Conservation (phyloP, 169 alveolate species). For the Babesia ovis region DNA sequence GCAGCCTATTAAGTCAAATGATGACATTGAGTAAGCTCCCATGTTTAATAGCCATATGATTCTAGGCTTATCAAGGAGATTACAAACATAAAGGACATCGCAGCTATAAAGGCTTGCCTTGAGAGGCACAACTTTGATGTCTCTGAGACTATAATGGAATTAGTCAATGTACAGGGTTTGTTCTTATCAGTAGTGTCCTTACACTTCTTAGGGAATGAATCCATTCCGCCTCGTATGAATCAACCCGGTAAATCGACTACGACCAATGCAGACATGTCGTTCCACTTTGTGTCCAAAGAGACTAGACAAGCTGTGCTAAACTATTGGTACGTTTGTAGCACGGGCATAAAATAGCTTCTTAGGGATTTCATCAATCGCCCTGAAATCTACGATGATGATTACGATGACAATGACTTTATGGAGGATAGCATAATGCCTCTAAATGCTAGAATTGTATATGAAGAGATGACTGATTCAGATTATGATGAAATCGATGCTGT, state of each 20-base stretch:
- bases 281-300: conserved; percentile 50
- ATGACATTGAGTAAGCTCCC: conserved; percentile 23
- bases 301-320: conserved; percentile 52
- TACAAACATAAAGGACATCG: conserved; percentile 34
- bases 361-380: conserved; percentile 56
- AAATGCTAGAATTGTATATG: conserved; percentile 32
- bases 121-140: conserved; percentile 48
- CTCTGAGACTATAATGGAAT: conserved; percentile 42
- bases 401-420: conserved; percentile 35
- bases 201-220: background rate
- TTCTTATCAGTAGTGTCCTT: background rate
- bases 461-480: conserved; percentile 28
- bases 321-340: conserved; percentile 45
- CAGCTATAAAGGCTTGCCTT: conserved; percentile 22
- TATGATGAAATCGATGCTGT: conserved; percentile 2
- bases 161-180: conserved; percentile 47
- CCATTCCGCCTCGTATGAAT: background rate
- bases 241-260: conserved; percentile 1
- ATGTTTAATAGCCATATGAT: background rate
- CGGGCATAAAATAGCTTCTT: background rate
- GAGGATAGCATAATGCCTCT: conserved; percentile 36
- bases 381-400: conserved; percentile 61
- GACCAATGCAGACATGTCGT: conserved; percentile 1
- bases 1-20: conserved; percentile 17
- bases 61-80: conserved; percentile 51